Evolutionary conservation across 306 rosid genomes (phyloP), one percentile per base, ranked within the genome.

Genomic region (Glycine latifolia): DNA sequence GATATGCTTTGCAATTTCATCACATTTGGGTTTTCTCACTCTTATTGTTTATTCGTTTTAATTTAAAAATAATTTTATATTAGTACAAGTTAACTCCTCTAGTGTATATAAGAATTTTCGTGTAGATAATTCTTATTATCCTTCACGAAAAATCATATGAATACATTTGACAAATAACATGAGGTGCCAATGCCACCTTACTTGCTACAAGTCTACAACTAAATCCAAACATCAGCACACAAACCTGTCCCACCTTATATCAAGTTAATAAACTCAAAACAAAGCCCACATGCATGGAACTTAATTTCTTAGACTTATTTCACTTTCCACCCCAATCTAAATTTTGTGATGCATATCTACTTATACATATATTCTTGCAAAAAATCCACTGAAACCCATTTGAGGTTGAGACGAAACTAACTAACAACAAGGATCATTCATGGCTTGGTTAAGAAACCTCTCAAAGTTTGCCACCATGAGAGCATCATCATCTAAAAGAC

Each of bases 401-500:
- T 75, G 17, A 75, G 43, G 54, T 67, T 46, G 12, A 67, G 71
- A 82, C 81, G 71, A 70, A 66, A 41, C 48, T 63, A 66, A 41
- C 48, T 63, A 82, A 69, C 49, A 3, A 20, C 26, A 17, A 39
- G 66, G 5, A 71, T 26, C 16, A 46, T 33, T 26, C 41, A 37
- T 37, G 98, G 66, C 88, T 69, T 92, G 94, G 97, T 83, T 92
- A 70, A 87, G 97, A 83, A 91, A 78, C 54, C 90, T 94, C 78
- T 78, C 75, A 73, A 87, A 83, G 65, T 55, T 84, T 76, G 78
- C 94, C 37, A 61, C 88, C 85, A 72, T 78, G 10, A 86, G 82
- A 67, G 46, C 86, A 14, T 78, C 89, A 73, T 53, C 67, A 13
- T 61, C 43, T 65, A 70, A 69, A 84, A 82, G 54, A 62, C 82